These are phyloP conservation scores for Avicennia marina DNA, from an alignment of 257 asterid genomes.

Conservation along the genomic window DNA sequence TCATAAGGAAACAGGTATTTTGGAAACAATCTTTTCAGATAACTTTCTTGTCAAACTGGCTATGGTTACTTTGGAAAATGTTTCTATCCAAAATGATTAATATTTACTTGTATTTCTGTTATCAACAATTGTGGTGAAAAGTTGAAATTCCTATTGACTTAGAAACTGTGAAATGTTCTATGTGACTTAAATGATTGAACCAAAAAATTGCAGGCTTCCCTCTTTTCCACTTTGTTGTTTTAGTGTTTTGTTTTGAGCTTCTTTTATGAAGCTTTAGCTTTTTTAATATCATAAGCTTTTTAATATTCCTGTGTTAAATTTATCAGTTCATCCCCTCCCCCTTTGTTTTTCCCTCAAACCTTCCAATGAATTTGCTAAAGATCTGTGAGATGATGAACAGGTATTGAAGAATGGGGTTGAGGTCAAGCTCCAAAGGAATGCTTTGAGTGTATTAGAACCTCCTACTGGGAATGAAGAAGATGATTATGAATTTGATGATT, in stretches of 20 bases:
- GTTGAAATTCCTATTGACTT: background rate
- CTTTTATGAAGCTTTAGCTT: background rate
- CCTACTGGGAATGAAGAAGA: conserved; percentile 90
- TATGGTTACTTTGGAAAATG: no score
- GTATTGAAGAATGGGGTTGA: conserved; percentile 93
- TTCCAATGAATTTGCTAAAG: background rate
- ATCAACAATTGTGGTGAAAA: no score
- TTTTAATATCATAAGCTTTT: background rate
- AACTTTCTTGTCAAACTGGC: background rate
- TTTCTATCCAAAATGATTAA: no score
- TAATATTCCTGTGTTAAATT: background rate
- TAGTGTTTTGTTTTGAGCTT: background rate
- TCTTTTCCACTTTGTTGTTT: conserved; percentile 1
- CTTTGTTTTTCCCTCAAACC: background rate
- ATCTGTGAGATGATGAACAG: conserved; percentile 29
- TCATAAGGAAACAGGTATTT: conserved; percentile 1
- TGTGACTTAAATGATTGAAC: background rate
- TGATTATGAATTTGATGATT: conserved; percentile 66
- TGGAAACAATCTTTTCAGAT: background rate
- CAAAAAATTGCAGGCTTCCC: background rate
- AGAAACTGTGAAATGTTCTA: conserved; percentile 7
- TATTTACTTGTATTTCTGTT: no score
- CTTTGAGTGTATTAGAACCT: conserved; percentile 84
- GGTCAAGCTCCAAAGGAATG: conserved; percentile 93
- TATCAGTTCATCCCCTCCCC: no score